phyloP scores from a whole-genome alignment of 2,329 filamentous ascomycete genomes.

The Coniosporium tulheliwenetii region DNA sequence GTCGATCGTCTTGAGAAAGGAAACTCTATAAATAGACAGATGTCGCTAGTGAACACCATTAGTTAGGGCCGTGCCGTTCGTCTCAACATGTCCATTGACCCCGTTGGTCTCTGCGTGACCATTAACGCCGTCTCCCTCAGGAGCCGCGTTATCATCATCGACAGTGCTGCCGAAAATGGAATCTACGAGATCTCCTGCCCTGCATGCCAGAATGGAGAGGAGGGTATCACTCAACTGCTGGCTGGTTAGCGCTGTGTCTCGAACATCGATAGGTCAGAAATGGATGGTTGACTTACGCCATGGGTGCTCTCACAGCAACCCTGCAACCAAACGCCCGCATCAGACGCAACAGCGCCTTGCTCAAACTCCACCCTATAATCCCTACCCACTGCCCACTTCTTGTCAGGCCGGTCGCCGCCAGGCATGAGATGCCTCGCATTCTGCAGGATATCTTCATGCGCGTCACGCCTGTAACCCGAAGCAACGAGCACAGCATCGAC shows the following conservation, averaged over 20 bases:
- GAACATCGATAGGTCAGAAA: background rate
- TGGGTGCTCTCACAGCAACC: conserved; percentile 89
- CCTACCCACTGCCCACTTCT: conserved; percentile 52
- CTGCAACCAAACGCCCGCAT: conserved; percentile 79
- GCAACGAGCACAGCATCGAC: conserved; percentile 75
- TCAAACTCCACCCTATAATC: conserved; percentile 68
- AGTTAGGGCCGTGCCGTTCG: too few relatives aligned
- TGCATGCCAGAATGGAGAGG: conserved; percentile 18
- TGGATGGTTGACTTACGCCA: conserved; percentile 47
- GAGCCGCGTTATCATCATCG: too few relatives aligned
- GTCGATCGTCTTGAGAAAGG: too few relatives aligned
- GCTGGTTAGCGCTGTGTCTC: background rate
- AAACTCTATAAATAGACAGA: too few relatives aligned
- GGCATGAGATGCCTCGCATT: conserved; percentile 52
- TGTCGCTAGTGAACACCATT: too few relatives aligned
- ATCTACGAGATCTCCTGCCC: conserved; percentile 21
- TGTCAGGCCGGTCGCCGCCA: conserved; percentile 24
- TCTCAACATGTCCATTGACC: too few relatives aligned
- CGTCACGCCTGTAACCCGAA: conserved; percentile 68
- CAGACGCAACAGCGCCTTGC: conserved; percentile 48
- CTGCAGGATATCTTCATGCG: conserved; percentile 63
- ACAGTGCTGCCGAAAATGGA: conserved; percentile 15
- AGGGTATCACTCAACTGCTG: conserved; percentile 16
- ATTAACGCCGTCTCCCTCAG: too few relatives aligned
- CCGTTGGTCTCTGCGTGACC: too few relatives aligned